These are phyloP conservation scores for Trametes maxima DNA, from an alignment of 768 basidiomycete genomes.

Conservation along the genomic window DNA sequence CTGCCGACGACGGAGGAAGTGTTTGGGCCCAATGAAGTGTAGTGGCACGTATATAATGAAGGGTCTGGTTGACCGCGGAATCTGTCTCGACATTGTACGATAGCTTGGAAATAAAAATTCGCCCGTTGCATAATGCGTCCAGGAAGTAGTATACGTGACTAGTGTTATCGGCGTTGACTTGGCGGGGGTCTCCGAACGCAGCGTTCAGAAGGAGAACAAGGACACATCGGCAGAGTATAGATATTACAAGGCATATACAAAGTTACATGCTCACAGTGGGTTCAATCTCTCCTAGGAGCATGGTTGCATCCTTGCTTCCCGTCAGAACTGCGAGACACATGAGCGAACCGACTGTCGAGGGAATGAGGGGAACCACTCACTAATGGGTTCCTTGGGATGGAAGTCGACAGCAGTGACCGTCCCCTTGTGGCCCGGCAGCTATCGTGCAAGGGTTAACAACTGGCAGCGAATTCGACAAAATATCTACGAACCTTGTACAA, in stretches of 20 bases:
- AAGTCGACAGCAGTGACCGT: slow-evolving; percentile 96
- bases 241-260: slow-evolving; percentile 1
- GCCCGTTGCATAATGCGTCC: too few relatives aligned
- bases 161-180: too few relatives aligned
- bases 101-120: background rate
- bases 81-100: background rate
- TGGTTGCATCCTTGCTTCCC: slow-evolving; percentile 88
- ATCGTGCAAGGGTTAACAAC: background rate
- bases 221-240: background rate
- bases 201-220: background rate
- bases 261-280: slow-evolving; percentile 44
- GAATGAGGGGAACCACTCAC: slow-evolving; percentile 48
- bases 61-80: background rate
- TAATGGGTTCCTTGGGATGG: slow-evolving; percentile 93
- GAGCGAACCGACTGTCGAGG: slow-evolving; percentile 36
- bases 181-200: background rate
- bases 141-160: too few relatives aligned
- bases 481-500: slow-evolving; percentile 71
- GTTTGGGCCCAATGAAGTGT: slow-evolving; percentile 1
- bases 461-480: background rate
- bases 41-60: too few relatives aligned
- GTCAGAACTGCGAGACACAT: slow-evolving; percentile 69
- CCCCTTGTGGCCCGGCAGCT: slow-evolving; percentile 96
- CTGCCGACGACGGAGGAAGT: slow-evolving; percentile 20
- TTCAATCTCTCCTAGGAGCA: slow-evolving; percentile 92